Percentiles rank a stretch among this genome's conserved stretches.
These are phyloP conservation scores for Funneliformis caledonium DNA, from an alignment of 371 early-diverging fungal genomes.

Conservation along the genomic window DNA sequence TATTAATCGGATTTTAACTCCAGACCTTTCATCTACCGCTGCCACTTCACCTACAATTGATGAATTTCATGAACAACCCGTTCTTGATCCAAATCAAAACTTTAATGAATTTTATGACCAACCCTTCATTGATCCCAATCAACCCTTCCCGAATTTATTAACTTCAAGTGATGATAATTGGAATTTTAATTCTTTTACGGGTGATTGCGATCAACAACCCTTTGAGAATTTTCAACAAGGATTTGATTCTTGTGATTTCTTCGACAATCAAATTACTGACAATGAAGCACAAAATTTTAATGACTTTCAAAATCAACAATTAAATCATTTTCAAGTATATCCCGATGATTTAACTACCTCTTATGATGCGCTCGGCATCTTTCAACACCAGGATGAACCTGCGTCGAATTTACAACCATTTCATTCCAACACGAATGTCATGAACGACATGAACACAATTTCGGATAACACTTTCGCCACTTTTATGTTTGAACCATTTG, in stretches of 20 bases:
- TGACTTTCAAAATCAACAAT: background rate
- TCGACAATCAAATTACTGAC: background rate
- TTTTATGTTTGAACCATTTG: background rate
- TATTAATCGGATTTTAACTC: background rate
- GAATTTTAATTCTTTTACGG: background rate
- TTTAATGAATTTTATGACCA: background rate
- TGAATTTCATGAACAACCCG: background rate
- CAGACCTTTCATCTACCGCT: background rate
- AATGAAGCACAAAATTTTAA: background rate
- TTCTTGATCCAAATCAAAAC: background rate
- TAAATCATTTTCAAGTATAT: background rate
- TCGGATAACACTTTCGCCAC: background rate
- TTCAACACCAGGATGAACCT: background rate
- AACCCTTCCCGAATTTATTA: background rate
- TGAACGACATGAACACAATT: background rate
- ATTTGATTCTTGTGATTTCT: background rate
- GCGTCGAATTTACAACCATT: background rate
- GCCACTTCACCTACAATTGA: background rate
- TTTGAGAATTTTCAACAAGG: background rate
- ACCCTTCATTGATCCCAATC: too few species aligned
- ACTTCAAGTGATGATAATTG: background rate
- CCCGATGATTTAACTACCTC: background rate
- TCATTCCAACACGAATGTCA: background rate
- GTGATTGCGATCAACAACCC: background rate
- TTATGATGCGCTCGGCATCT: background rate